Conservation (phyloP, 2,329 filamentous ascomycete genomes). For the Aspergillus viridinutans region DNA sequence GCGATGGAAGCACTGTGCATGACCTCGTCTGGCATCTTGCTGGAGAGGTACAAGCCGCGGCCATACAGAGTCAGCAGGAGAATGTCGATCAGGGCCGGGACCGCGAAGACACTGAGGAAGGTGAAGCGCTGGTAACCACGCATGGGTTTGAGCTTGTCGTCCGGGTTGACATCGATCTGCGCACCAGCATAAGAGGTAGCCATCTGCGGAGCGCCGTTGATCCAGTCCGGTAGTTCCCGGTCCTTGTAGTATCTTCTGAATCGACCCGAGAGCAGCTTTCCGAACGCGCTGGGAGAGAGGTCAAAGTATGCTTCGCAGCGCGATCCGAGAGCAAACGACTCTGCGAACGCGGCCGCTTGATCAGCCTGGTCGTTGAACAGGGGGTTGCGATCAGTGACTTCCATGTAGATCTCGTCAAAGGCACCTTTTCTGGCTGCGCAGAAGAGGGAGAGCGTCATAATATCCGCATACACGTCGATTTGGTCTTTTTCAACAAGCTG, state of each 20-base stretch:
- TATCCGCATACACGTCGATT: conserved; percentile 49
- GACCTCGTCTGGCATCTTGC: conserved; percentile 49
- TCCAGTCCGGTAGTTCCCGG: conserved; percentile 48
- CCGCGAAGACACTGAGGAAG: conserved; percentile 58
- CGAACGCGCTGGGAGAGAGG: conserved; percentile 48
- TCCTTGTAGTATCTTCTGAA: conserved; percentile 45
- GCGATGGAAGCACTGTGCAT: conserved; percentile 54
- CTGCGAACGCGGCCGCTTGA: conserved; percentile 61
- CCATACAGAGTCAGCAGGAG: conserved; percentile 56
- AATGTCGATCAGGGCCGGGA: conserved; percentile 61
- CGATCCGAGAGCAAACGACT: conserved; percentile 60
- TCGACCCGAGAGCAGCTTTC: conserved; percentile 39
- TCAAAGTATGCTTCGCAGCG: conserved; percentile 62
- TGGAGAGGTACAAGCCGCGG: conserved; percentile 58
- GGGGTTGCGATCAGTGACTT: conserved; percentile 59
- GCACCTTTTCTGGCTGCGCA: conserved; percentile 53
- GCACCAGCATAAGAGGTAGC: conserved; percentile 51
- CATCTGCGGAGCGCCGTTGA: conserved; percentile 47
- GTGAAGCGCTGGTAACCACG: conserved; percentile 51
- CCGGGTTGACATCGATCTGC: conserved; percentile 50
- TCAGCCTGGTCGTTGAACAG: conserved; percentile 59
- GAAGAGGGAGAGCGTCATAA: conserved; percentile 56
- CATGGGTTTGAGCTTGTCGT: conserved; percentile 42
- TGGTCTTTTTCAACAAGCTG: conserved; percentile 25
- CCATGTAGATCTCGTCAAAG: conserved; percentile 60